These are phyloP conservation scores for Penicillium sp. DNA, from an alignment of 2,329 filamentous ascomycete species.

Conservation along the genomic window DNA sequence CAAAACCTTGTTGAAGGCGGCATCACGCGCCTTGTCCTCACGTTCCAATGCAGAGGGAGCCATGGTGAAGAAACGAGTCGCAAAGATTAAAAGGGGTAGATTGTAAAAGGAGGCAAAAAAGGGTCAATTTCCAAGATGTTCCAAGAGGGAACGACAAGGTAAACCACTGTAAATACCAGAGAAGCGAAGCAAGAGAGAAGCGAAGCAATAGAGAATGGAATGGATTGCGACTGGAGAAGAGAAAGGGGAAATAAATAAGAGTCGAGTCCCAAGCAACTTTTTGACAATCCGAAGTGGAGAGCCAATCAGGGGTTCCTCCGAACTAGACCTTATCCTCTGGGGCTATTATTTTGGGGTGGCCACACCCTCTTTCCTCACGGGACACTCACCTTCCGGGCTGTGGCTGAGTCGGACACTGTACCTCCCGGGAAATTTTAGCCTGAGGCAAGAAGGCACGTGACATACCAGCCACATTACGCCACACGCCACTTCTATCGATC, in stretches of 20 bases:
- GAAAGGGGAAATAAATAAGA: conserved; percentile 21
- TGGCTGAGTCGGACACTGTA: conserved; percentile 19
- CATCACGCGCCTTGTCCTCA: conserved; percentile 82
- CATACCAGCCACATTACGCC: conserved; percentile 3
- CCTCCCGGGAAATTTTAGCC: conserved; percentile 16
- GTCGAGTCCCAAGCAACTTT: conserved; percentile 22
- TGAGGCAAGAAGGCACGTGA: conserved; percentile 14
- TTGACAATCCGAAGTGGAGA: conserved; percentile 17
- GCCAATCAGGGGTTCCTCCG: conserved; percentile 6
- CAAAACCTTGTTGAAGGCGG: conserved; percentile 83
- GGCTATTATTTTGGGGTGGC: conserved; percentile 4
- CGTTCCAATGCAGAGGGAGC: conserved; percentile 64
- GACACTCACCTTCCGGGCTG: conserved; percentile 17
- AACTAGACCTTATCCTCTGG: conserved; percentile 12
- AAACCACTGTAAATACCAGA: conserved; percentile 7
- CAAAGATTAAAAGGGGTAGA: conserved; percentile 19
- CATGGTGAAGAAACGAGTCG: conserved; percentile 41
- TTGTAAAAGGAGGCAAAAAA: conserved; percentile 18
- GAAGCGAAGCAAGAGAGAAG: conserved; percentile 12
- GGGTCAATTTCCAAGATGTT: conserved; percentile 4
- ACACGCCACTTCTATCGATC: conserved; percentile 12
- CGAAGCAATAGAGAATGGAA: not conserved
- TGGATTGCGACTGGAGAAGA: conserved; percentile 12
- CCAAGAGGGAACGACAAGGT: not conserved
- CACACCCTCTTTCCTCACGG: conserved; percentile 6